Percentiles rank a stretch among this genome's conserved stretches.
Evolutionary conservation across 179 eudicot species (phyloP).

Genomic region (Monotropa hypopitys): DNA sequence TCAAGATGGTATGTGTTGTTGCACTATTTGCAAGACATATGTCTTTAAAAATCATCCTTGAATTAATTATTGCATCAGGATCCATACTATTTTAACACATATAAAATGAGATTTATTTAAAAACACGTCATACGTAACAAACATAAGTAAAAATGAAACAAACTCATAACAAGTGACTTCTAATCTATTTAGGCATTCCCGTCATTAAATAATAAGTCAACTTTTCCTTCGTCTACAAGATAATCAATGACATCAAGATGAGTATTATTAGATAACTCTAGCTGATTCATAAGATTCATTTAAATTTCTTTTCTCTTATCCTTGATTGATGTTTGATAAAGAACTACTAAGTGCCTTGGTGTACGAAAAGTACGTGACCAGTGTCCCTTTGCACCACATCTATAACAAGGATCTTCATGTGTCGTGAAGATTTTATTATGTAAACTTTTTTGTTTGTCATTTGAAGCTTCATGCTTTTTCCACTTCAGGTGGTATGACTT

Average conservation of each 20-base stretch:
- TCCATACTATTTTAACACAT: neutral
- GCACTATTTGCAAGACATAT: neutral
- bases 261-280: neutral
- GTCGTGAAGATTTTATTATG: neutral
- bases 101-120: neutral
- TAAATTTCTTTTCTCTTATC: no score
- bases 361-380: neutral
- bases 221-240: no score
- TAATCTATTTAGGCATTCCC: no score
- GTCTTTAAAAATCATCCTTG: neutral
- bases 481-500: neutral
- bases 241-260: neutral
- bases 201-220: no score
- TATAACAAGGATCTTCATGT: neutral
- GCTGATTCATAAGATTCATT: neutral
- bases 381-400: neutral
- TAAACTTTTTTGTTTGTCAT: neutral
- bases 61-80: no score
- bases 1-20: neutral
- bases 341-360: neutral
- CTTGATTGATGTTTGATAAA: neutral
- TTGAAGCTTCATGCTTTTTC: neutral
- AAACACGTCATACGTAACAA: no score
- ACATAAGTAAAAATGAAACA: no score
- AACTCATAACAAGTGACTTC: no score